Conservation (phyloP, 2,329 filamentous ascomycete genomes). For the Dactylellina haptotyla region DNA sequence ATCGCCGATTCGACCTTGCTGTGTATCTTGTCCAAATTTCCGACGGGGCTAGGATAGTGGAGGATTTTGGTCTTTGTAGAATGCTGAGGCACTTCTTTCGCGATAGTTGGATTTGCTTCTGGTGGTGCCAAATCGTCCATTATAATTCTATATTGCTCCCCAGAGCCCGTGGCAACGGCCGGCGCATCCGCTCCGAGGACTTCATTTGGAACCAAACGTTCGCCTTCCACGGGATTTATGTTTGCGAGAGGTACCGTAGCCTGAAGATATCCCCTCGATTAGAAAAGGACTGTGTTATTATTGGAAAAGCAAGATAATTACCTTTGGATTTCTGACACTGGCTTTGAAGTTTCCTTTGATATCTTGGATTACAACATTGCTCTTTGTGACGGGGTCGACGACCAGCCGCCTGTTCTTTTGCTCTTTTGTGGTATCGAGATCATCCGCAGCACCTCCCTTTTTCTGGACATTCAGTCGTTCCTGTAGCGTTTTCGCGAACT, state of each 20-base stretch:
- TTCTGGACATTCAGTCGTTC: slow-evolving; percentile 46
- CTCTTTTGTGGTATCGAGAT: slow-evolving; percentile 26
- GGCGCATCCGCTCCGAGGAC: slow-evolving; percentile 46
- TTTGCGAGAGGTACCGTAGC: slow-evolving; percentile 48
- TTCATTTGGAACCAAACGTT: slow-evolving; percentile 28
- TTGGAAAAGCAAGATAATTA: not conserved
- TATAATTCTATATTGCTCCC: slow-evolving; percentile 40
- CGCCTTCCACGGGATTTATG: slow-evolving; percentile 40
- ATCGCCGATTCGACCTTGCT: slow-evolving; percentile 44
- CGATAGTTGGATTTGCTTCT: slow-evolving; percentile 51
- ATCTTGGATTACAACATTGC: slow-evolving; percentile 53
- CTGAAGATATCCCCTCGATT: not conserved
- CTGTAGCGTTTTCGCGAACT: slow-evolving; percentile 45
- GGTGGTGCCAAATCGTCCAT: slow-evolving; percentile 52
- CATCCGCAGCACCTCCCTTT: not conserved
- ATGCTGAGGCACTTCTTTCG: slow-evolving; percentile 46
- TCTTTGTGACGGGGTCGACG: slow-evolving; percentile 51
- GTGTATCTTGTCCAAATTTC: slow-evolving; percentile 30
- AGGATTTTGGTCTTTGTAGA: slow-evolving; percentile 45
- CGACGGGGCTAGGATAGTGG: slow-evolving; percentile 30
- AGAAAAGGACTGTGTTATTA: not conserved
- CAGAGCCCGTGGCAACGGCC: slow-evolving; percentile 34
- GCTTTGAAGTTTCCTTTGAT: slow-evolving; percentile 47
- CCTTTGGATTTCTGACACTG: slow-evolving; percentile 45
- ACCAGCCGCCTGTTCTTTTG: slow-evolving; percentile 49